phyloP scores from a whole-genome alignment of 441 rosid species.

The Capsella rubella region DNA sequence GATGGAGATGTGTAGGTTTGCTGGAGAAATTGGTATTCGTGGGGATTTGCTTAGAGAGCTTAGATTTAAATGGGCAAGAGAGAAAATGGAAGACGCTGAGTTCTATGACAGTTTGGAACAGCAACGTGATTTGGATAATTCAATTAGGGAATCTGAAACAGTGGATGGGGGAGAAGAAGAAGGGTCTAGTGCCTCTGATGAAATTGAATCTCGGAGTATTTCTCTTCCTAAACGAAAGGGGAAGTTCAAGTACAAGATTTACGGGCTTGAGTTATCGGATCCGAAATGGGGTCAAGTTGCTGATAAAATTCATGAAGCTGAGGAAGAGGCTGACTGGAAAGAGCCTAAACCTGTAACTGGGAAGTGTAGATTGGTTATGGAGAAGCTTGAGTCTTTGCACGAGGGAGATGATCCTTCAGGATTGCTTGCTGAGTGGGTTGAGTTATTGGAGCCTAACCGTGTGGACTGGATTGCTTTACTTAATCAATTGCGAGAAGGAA shows the following conservation, averaged over 20 bases:
- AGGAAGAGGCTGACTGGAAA: constrained; percentile 64
- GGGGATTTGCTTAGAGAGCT: constrained; percentile 91
- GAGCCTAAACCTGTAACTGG: constrained; percentile 84
- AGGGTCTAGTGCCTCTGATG: constrained; percentile 49
- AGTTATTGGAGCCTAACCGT: constrained; percentile 76
- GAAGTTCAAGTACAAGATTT: constrained; percentile 80
- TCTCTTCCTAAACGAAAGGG: constrained; percentile 89
- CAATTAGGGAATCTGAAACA: constrained; percentile 44
- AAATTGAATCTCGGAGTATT: constrained; percentile 42
- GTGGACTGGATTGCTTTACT: constrained; percentile 84
- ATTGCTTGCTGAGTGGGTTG: constrained; percentile 72
- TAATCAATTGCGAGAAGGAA: constrained; percentile 63
- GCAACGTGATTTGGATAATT: constrained; percentile 50
- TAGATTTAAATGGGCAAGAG: constrained; percentile 88
- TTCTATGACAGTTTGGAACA: constrained; percentile 63
- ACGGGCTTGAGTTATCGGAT: constrained; percentile 90
- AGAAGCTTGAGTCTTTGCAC: constrained; percentile 67
- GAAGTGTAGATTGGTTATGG: constrained; percentile 67
- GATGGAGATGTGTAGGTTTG: constrained; percentile 85
- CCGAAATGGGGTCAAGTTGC: constrained; percentile 53
- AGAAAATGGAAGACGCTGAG: constrained; percentile 87
- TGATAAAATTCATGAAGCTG: constrained; percentile 60
- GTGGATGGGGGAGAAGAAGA: constrained; percentile 47
- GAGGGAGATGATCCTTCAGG: constrained; percentile 73
- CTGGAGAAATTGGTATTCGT: constrained; percentile 87